Evolutionary conservation across 306 rosid species (phyloP).

Genomic region (Trifolium subterraneum): DNA sequence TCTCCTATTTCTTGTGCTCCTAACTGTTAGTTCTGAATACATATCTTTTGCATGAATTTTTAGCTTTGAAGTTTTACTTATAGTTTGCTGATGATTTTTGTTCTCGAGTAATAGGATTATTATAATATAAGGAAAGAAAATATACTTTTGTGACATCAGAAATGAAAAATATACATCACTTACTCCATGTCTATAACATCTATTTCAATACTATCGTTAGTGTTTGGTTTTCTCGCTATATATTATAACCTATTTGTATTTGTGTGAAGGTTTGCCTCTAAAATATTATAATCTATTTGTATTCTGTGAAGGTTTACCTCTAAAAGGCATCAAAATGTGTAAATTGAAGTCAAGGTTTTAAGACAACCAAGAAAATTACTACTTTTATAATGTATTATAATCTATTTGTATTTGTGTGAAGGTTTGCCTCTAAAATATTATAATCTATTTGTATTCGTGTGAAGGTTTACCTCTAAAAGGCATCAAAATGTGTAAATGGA

Average conservation of each 20-base stretch:
- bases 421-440: not conserved
- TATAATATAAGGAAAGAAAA: not conserved
- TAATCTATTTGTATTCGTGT: not conserved
- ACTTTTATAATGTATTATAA: not conserved
- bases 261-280: not conserved
- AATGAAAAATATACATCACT: not conserved
- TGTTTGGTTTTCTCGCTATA: too few species aligned
- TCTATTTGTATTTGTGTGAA: too few species aligned
- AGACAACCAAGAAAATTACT: not conserved
- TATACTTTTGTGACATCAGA: not conserved
- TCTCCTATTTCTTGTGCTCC: constrained; percentile 81
- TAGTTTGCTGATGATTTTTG: not conserved
- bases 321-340: too few species aligned
- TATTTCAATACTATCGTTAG: constrained; percentile 1
- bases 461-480: not conserved
- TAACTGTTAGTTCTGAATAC: constrained; percentile 67
- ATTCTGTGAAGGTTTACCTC: too few species aligned
- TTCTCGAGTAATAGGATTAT: not conserved
- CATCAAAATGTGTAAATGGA: not conserved
- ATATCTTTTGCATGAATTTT: constrained; percentile 11
- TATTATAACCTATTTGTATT: too few species aligned
- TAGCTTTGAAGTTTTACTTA: not conserved
- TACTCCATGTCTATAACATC: constrained; percentile 12
- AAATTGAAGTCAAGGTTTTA: constrained; percentile 8
- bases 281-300: too few species aligned